Evolutionary conservation across 2,329 filamentous ascomycete species (phyloP).

Genomic region (Sporothrix dimorphospora): DNA sequence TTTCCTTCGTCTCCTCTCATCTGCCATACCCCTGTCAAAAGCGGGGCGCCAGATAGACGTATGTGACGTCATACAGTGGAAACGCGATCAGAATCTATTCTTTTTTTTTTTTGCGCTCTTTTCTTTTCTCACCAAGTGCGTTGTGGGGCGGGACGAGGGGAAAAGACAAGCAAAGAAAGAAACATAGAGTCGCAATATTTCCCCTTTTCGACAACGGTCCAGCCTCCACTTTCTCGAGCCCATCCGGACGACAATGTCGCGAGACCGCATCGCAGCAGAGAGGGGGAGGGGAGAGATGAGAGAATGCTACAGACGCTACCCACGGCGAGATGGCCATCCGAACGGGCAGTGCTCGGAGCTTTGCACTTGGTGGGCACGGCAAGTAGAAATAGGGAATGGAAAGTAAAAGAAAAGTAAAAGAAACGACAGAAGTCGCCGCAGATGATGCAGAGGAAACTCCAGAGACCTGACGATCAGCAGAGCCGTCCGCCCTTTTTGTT

Average conservation of each 20-base stretch:
- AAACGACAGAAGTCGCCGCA: neutral
- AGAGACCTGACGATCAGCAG: neutral
- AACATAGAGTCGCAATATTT: neutral
- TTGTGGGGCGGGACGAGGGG: neutral
- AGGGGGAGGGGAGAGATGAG: neutral
- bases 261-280: neutral
- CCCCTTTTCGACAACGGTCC: neutral
- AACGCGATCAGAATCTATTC: neutral
- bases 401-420: neutral
- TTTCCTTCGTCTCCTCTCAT: slow-evolving; percentile 5
- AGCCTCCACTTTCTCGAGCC: slow-evolving; percentile 8
- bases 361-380: neutral
- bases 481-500: neutral
- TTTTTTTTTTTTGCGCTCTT: neutral
- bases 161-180: neutral
- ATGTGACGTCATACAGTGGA: slow-evolving; percentile 27
- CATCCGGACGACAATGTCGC: neutral
- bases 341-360: neutral
- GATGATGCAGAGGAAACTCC: neutral
- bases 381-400: neutral
- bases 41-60: neutral
- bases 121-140: neutral
- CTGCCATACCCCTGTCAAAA: slow-evolving; percentile 26
- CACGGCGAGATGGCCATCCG: neutral
- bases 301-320: neutral